phyloP scores from a whole-genome alignment of 768 basidiomycete genomes.

The Pisolithus microcarpus region DNA sequence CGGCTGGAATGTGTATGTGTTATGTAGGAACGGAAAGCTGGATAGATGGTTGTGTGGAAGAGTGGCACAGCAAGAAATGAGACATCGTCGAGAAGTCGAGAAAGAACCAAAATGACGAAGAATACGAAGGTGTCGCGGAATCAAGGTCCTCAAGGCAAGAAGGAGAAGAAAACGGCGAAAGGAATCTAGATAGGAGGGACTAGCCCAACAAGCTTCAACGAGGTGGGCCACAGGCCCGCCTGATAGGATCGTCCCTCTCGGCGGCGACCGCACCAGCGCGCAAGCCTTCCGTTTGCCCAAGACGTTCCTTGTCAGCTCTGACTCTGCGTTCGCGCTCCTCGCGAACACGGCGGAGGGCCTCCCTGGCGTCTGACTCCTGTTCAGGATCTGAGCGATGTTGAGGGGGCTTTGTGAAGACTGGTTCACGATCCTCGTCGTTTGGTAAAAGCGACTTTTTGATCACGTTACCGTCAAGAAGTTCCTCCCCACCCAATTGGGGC shows the following conservation, averaged over 20 bases:
- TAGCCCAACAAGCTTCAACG: background rate
- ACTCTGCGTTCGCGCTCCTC: constrained; percentile 23
- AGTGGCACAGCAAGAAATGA: background rate
- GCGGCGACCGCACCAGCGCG: constrained; percentile 23
- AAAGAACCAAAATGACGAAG: background rate
- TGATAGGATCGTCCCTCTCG: constrained; percentile 24
- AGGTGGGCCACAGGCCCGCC: constrained; percentile 25
- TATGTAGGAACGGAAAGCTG: too few relatives aligned
- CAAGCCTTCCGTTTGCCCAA: constrained; percentile 21
- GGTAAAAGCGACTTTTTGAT: background rate
- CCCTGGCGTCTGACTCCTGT: constrained; percentile 1
- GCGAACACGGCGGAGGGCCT: constrained; percentile 10
- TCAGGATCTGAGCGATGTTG: background rate
- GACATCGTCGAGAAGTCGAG: background rate
- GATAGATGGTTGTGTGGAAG: too few relatives aligned
- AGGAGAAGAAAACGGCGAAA: background rate
- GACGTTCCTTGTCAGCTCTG: constrained; percentile 12
- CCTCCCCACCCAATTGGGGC: too few relatives aligned
- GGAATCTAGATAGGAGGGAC: background rate
- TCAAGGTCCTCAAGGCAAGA: background rate
- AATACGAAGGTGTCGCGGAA: background rate
- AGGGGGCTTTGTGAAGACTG: constrained; percentile 5
- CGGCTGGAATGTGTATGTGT: too few relatives aligned
- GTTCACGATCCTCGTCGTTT: constrained; percentile 3
- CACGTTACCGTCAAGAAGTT: too few relatives aligned